These are phyloP conservation scores for Aspergillus awamori DNA, from an alignment of 2,329 filamentous ascomycete species.

Conservation along the genomic window DNA sequence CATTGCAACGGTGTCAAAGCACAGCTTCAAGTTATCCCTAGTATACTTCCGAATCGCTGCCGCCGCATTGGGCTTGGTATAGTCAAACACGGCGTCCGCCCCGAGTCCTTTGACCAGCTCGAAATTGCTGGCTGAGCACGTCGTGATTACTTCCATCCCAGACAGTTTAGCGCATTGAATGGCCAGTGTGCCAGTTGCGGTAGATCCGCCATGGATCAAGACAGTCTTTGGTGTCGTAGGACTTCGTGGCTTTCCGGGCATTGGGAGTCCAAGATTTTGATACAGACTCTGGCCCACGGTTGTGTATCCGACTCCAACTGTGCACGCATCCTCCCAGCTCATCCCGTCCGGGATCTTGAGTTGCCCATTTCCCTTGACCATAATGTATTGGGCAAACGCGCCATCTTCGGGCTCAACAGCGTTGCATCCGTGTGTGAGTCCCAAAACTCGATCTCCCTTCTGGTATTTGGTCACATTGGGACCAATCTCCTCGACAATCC, in stretches of 20 bases:
- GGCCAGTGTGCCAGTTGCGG: constrained; percentile 40
- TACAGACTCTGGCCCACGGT: constrained; percentile 29
- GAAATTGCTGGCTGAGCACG: constrained; percentile 23
- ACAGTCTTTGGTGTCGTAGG: background rate
- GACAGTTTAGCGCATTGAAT: constrained; percentile 46
- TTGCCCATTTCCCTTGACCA: constrained; percentile 53
- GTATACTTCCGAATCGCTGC: background rate
- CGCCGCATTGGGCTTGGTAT: constrained; percentile 27
- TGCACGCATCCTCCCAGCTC: constrained; percentile 55
- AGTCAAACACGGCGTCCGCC: constrained; percentile 39
- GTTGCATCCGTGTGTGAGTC: constrained; percentile 52
- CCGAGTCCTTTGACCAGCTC: constrained; percentile 27
- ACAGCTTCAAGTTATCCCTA: background rate
- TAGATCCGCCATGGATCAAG: constrained; percentile 41
- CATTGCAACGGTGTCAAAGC: constrained; percentile 25
- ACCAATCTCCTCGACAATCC: constrained; percentile 18
- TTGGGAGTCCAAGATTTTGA: constrained; percentile 32
- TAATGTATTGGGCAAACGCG: constrained; percentile 56
- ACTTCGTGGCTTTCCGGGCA: constrained; percentile 19
- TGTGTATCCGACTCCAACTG: constrained; percentile 54
- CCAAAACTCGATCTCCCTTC: constrained; percentile 55
- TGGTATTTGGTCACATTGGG: constrained; percentile 38
- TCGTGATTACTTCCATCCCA: constrained; percentile 26
- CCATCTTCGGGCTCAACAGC: constrained; percentile 49
- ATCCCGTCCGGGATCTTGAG: constrained; percentile 51